phyloP scores from a whole-genome alignment of 768 basidiomycete species.

The Psilocybe cyanescens region DNA sequence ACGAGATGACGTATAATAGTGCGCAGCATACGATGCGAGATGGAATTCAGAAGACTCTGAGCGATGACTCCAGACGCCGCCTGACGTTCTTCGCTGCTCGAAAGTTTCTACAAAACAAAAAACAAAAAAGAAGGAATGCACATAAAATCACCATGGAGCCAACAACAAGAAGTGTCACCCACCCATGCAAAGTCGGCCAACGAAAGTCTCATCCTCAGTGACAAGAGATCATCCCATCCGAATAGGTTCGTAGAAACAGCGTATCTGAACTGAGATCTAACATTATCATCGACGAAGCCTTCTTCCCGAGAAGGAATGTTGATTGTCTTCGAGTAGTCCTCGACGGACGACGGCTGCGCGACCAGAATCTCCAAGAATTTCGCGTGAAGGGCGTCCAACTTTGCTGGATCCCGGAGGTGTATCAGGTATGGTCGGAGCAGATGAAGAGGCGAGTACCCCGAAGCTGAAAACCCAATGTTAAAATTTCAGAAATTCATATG shows the following conservation, averaged over 20 bases:
- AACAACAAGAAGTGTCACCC: slow-evolving; percentile 11
- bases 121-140: not conserved
- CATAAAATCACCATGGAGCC: not conserved
- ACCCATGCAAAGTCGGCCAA: slow-evolving; percentile 57
- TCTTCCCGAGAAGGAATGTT: slow-evolving; percentile 28
- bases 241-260: slow-evolving; percentile 63
- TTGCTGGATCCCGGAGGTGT: slow-evolving; percentile 40
- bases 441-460: slow-evolving; percentile 51
- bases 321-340: slow-evolving; percentile 39
- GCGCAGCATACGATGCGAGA: slow-evolving; percentile 58
- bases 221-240: slow-evolving; percentile 58
- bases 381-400: slow-evolving; percentile 16
- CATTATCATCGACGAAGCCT: slow-evolving; percentile 35
- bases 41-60: slow-evolving; percentile 48
- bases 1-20: slow-evolving; percentile 61
- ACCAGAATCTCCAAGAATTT: slow-evolving; percentile 50
- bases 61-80: slow-evolving; percentile 55
- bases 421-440: slow-evolving; percentile 56
- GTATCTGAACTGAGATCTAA: slow-evolving; percentile 48
- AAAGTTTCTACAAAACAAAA: slow-evolving; percentile 46
- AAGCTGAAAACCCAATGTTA: slow-evolving; percentile 25
- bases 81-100: slow-evolving; percentile 39
- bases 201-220: slow-evolving; percentile 59
- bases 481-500: not conserved
- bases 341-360: slow-evolving; percentile 18